Conservation (phyloP, 768 basidiomycete species). For the Galerina marginata region DNA sequence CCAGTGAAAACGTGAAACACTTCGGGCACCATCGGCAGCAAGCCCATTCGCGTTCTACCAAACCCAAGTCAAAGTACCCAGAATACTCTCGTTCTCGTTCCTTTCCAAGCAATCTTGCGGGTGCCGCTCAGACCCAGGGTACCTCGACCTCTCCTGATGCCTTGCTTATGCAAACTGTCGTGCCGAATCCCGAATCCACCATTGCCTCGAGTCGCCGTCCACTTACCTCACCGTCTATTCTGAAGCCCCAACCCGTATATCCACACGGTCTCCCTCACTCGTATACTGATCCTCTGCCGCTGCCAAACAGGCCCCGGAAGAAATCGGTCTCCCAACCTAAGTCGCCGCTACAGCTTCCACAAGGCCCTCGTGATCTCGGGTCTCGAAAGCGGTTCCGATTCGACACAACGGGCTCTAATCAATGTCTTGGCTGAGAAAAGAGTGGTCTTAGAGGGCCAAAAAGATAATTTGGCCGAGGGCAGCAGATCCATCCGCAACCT, state of each 20-base stretch:
- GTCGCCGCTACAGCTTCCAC: slow-evolving; percentile 45
- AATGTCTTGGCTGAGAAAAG: slow-evolving; percentile 56
- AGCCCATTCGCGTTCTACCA: slow-evolving; percentile 7
- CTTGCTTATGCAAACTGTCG: slow-evolving; percentile 2
- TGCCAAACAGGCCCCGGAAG: slow-evolving; percentile 6
- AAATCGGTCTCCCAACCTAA: slow-evolving; percentile 13
- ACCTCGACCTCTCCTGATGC: slow-evolving; percentile 9
- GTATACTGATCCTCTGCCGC: slow-evolving; percentile 39
- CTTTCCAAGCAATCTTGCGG: slow-evolving; percentile 37
- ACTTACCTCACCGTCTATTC: slow-evolving; percentile 17
- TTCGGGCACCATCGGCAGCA: slow-evolving; percentile 17
- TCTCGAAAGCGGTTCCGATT: slow-evolving; percentile 61
- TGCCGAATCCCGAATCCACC: background rate
- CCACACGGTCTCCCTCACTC: slow-evolving; percentile 31
- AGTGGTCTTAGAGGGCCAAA: slow-evolving; percentile 49
- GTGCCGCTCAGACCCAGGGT: slow-evolving; percentile 13
- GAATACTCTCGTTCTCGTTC: slow-evolving; percentile 40
- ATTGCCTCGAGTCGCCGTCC: background rate
- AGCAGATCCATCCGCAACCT: background rate
- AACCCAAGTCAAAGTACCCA: slow-evolving; percentile 18
- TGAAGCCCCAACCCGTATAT: slow-evolving; percentile 24
- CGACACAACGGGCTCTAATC: slow-evolving; percentile 63
- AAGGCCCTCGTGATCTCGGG: slow-evolving; percentile 70
- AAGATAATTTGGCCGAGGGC: background rate
- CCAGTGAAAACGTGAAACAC: slow-evolving; percentile 20